A percentile compares a stretch with the other conserved stretches of the same genome.
Evolutionary conservation across 2,329 filamentous ascomycete genomes (phyloP).

Genomic region (Monilinia aucupariae): DNA sequence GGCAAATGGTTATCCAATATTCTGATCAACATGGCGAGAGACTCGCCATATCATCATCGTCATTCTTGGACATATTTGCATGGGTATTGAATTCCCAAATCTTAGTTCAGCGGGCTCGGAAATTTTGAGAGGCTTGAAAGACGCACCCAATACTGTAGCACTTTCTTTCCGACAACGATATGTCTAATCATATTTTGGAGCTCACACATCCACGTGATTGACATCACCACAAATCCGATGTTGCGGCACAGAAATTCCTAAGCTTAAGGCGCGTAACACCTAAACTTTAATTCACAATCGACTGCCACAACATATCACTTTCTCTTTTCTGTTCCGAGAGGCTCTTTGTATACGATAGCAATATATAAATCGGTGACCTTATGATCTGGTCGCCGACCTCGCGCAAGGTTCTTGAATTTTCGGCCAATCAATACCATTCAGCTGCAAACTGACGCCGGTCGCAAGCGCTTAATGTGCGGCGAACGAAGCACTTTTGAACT

Average conservation of each 20-base stretch:
- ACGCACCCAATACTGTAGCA: not conserved
- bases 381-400: conserved; percentile 16
- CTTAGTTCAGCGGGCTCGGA: not conserved
- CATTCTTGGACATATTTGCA: not conserved
- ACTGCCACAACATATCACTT: conserved; percentile 5
- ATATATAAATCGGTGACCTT: conserved; percentile 14
- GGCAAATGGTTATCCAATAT: not conserved
- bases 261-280: conserved; percentile 12
- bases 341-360: conserved; percentile 8
- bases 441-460: conserved; percentile 7
- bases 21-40: not conserved
- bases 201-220: conserved; percentile 7
- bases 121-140: not conserved
- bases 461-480: conserved; percentile 10
- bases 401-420: conserved; percentile 6
- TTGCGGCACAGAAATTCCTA: not conserved
- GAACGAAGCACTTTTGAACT: not conserved
- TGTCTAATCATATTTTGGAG: not conserved
- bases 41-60: not conserved
- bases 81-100: not conserved
- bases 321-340: not conserved
- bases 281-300: conserved; percentile 5
- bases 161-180: conserved; percentile 6
- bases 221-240: conserved; percentile 4
- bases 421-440: conserved; percentile 16